Evolutionary conservation across 495 filamentous ascomycete species (phyloP), one percentile per base, ranked within the genome.

Genomic region (Amphirosellinia nigrospora): DNA sequence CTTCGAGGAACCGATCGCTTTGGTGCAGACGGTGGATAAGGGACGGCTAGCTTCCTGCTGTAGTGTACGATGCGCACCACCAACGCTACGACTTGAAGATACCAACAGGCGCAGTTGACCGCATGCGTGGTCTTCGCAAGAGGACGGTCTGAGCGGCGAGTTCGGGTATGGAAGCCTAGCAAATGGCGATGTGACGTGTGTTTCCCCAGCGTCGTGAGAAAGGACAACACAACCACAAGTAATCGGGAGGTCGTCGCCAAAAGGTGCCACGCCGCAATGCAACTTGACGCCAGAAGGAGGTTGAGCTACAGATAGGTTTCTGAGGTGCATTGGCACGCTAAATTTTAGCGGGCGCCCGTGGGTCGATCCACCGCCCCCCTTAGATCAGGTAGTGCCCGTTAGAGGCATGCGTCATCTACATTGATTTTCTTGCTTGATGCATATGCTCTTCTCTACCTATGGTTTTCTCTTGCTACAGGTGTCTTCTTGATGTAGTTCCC

Each of bases 211-310:
- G 28, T 21, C 30, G 28, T 21, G 55, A 58, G 50, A 53, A 53
- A 58, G 32, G 55, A 58, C 55, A 36, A 58, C 55, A 36, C 28
- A 36, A 21, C 55, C 41, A 68, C 66, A 39, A 60, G 56, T 34
- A 62, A 21, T 45, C n/a, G 45, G 45, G 41, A 46, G 32, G 43
- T 30, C 30, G 56, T 69, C 56, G 45, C 36, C 58, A 45, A 68
- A 68, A 60, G 52, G 59, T 46, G 53, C 36, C 52, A 67, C 52
- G 50, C 43, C 48, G 50, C 64, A 66, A 66, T 65, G 46, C 46
- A 53, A 65, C 63, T 39, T 41, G 63, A 52, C 32, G 7, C 46
- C 46, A 39, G 23, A 53, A 65, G 10, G 32, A 53, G 43, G 55
- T 68, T 61, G 65, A 65, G 34, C 46, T 52, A 46, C 65, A 36